A percentile compares a stretch with the other conserved stretches of the same genome.
phyloP scores from a whole-genome alignment of 345 rosid genomes.

The Litchi chinensis region DNA sequence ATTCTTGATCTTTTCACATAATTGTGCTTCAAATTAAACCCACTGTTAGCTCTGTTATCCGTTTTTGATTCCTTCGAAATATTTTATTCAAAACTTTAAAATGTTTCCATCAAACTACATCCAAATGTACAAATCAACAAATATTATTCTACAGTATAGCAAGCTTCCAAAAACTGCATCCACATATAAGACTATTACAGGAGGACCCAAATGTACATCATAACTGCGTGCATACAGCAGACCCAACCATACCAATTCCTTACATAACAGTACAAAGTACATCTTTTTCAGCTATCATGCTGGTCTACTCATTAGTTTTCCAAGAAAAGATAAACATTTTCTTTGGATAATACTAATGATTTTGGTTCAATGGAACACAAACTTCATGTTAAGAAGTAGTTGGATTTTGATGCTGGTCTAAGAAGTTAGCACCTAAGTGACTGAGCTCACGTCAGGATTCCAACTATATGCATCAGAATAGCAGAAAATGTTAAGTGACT shows the following conservation, averaged over 20 bases:
- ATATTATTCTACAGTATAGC: background rate
- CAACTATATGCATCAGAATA: conserved; percentile 1
- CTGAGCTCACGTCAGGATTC: background rate
- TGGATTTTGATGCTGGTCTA: background rate
- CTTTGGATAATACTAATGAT: background rate
- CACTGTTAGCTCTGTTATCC: background rate
- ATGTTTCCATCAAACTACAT: background rate
- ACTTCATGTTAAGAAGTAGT: background rate
- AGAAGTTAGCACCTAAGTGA: background rate
- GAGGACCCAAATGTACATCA: background rate
- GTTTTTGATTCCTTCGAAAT: background rate
- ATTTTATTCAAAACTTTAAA: background rate
- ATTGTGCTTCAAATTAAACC: background rate
- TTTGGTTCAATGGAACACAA: background rate
- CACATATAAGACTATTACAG: background rate
- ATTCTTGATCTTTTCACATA: background rate
- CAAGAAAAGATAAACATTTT: background rate
- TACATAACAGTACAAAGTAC: background rate
- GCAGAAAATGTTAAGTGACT: background rate
- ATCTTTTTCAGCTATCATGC: background rate
- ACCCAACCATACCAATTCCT: background rate
- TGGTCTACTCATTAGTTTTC: background rate
- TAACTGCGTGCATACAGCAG: background rate
- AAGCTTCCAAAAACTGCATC: background rate
- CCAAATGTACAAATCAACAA: background rate